Base-by-base conservation (phyloP, 2,329 filamentous ascomycete genomes). In the Graphium sp. region DNA sequence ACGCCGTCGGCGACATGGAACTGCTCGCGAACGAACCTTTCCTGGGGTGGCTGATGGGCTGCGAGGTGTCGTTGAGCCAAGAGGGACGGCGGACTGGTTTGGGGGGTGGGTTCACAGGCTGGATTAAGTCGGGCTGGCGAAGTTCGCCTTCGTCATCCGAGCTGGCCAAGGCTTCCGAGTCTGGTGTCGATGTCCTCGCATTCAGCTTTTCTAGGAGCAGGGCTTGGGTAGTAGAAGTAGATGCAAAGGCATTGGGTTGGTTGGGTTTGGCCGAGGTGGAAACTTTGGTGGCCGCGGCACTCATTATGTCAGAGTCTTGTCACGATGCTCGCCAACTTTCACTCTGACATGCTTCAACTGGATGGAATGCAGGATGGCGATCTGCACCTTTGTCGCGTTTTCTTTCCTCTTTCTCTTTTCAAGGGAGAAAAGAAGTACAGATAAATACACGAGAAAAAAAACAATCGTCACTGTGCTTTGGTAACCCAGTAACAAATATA, bases 161-260 rank as follows among this genome's bases (percentile, higher is more conserved):
- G 39, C 87, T 95, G 29, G 79, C 84, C 34, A 95, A 59, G 29
- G 82, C 87, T 48, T 95, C 87, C 4, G 85, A 94, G 47, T 95
- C 89, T 14, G 87, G 87, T 2, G 87, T 94, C 6, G 83, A 84
- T 30, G 80, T 78, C 41, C 85, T 72, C 32, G 74, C 66, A 42
- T 80, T 78, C 28, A 77, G 62, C 48, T 84, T 89, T 28, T 87
- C 81, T 19, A 82, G 61, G 26, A 81, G 55, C 22, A 75, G 57
- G 22, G 71, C 70, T 34, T 77, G 71, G 41, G 61, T 76, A 40
- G 53, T 70, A 14, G 68, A 58, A 30, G 64, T 49, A 37, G 58
- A 49, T 60, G 41, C 43, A 57, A 51, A 35, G 47, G 48, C 33
- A 53, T 51, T 42, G 59, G 56, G 46, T 39, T 60, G 50, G 36